Evolutionary conservation across 2,329 filamentous ascomycete species (phyloP).

Genomic region (Teratosphaeria viscida): DNA sequence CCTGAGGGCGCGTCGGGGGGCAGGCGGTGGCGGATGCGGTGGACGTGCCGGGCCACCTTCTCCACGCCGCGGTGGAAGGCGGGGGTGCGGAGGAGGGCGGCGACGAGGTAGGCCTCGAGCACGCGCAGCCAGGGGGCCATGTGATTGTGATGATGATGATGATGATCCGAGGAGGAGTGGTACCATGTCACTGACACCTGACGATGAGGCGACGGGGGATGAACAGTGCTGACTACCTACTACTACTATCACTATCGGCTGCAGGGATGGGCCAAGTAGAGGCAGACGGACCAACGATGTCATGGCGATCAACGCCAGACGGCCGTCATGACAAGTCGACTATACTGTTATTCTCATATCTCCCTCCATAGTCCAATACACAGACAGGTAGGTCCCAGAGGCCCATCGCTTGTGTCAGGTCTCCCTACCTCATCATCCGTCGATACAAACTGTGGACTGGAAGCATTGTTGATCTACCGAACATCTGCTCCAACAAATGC

Average conservation of each 20-base stretch:
- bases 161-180: too few relatives aligned
- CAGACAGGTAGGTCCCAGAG: background rate
- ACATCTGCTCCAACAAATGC: background rate
- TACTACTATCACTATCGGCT: background rate
- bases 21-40: conserved; percentile 35
- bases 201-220: background rate
- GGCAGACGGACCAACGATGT: background rate
- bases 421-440: background rate
- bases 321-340: too few relatives aligned
- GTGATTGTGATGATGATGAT: too few relatives aligned
- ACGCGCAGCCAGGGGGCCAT: conserved; percentile 29
- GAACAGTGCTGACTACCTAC: background rate
- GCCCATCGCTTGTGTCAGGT: background rate
- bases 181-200: too few relatives aligned
- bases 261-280: background rate
- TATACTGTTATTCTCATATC: too few relatives aligned
- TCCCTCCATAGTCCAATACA: background rate
- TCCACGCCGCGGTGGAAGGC: conserved; percentile 45
- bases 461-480: background rate
- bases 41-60: conserved; percentile 38
- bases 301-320: background rate
- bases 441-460: background rate
- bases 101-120: conserved; percentile 28
- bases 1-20: conserved; percentile 41
- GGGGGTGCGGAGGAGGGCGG: conserved; percentile 43